Base-by-base conservation (phyloP, 1,139 yeast species). In the Diutina ranongensis region DNA sequence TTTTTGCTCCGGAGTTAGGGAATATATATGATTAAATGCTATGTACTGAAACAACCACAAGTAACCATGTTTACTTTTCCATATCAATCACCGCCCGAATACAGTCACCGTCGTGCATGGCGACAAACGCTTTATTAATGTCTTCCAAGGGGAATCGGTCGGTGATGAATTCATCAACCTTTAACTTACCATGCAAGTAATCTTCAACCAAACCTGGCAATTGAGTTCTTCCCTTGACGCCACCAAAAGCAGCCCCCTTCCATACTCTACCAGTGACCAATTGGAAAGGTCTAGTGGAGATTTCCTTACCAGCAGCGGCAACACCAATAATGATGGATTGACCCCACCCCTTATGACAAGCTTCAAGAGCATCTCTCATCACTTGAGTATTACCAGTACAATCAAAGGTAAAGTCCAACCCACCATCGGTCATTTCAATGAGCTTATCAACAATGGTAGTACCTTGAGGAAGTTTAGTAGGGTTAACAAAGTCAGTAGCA, bases 281-380 rank as follows among this genome's bases (percentile, higher is more conserved):
- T 72, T 92, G 97, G 87, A 92, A 92, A 51, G 98, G 98, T 68
- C 97, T 81, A 47, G 97, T 92, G 47, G 95, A 69, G 54, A 94
- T 89, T 68, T 92, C 97, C 67, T 88, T 76, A 56, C 98, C 98
- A 45, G 97, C 95, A 55, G 96, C 95, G 44, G 98, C 98, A 55
- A 94, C 98, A 62, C 98, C 98, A 61, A 92, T 92, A 58, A 92
- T 73, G 57, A 92, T 74, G 22, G 96, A 87, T 58, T 82, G 79
- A 65, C 98, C 98, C 97, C 98, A 94, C 53, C 98, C 98, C 71
- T 89, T 89, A 73, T 92, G 97, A 64, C 96, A 87, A 34, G 96
- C 87, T 71, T 92, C 97, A 55, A 92, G 75, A 19, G 98, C 98
- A 59, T 78, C 72, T 70, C 97, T 81, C 98, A 92, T 92, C 46